These are phyloP conservation scores for Hymenoscyphus linearis DNA, from an alignment of 2,329 filamentous ascomycete genomes.

Conservation along the genomic window DNA sequence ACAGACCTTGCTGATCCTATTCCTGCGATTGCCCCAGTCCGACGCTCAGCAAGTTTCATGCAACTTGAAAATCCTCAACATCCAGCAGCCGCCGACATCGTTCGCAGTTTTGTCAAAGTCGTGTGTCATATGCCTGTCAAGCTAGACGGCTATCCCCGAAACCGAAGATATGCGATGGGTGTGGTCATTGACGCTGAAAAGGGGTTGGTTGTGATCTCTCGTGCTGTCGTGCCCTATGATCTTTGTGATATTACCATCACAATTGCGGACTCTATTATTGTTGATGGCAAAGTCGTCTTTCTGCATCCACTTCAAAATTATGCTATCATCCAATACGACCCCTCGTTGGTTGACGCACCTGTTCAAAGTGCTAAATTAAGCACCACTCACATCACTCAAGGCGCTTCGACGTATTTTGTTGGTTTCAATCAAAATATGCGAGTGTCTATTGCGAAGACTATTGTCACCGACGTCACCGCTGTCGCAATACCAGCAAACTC, in stretches of 20 bases:
- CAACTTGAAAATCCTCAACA: conserved; percentile 84
- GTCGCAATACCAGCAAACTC: conserved; percentile 94
- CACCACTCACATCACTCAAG: conserved; percentile 78
- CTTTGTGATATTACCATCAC: conserved; percentile 95
- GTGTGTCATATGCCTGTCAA: conserved; percentile 92
- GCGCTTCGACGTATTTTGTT: conserved; percentile 90
- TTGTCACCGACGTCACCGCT: conserved; percentile 93
- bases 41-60: conserved; percentile 83
- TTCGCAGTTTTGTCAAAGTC: conserved; percentile 91
- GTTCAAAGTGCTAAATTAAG: conserved; percentile 85
- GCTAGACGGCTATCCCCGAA: conserved; percentile 94
- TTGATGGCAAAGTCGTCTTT: conserved; percentile 91
- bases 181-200: conserved; percentile 96
- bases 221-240: conserved; percentile 93
- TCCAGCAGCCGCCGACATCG: conserved; percentile 84
- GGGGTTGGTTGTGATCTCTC: conserved; percentile 87
- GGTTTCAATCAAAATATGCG: conserved; percentile 97
- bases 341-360: conserved; percentile 85
- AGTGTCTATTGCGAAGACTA: conserved; percentile 89
- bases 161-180: conserved; percentile 90
- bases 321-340: conserved; percentile 90
- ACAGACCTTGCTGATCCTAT: conserved; percentile 76
- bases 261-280: conserved; percentile 92
- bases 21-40: conserved; percentile 65
- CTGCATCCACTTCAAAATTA: conserved; percentile 97